Percentiles rank a stretch among this genome's conserved stretches.
phyloP scores from a whole-genome alignment of 768 basidiomycete species.

The Russula olivacea region DNA sequence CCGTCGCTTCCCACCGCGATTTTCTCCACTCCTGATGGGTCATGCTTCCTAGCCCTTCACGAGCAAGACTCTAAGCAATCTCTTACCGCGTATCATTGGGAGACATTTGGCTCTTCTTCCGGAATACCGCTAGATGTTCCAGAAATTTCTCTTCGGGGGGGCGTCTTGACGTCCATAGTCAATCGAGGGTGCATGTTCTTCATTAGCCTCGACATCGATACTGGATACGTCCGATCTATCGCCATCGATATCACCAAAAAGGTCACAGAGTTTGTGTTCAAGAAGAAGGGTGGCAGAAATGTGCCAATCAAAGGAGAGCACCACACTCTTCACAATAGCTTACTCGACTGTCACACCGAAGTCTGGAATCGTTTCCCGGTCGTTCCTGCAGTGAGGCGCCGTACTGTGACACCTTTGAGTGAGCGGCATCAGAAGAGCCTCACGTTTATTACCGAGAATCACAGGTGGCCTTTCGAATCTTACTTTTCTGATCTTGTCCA shows the following conservation, averaged over 20 bases:
- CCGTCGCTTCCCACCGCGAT: conserved; percentile 32
- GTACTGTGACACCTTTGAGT: conserved; percentile 17
- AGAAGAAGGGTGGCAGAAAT: conserved; percentile 31
- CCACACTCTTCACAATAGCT: conserved; percentile 38
- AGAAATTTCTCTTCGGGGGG: conserved; percentile 25
- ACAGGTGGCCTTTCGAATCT: conserved; percentile 33
- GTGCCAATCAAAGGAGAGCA: conserved; percentile 17
- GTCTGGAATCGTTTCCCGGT: conserved; percentile 18
- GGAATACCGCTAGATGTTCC: conserved; percentile 40
- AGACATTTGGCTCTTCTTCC: conserved; percentile 46
- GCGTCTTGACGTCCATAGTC: conserved; percentile 42
- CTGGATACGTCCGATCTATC: conserved; percentile 38
- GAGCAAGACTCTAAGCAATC: not conserved
- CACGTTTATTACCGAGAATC: conserved; percentile 40
- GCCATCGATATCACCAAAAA: conserved; percentile 50
- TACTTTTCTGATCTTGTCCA: conserved; percentile 44
- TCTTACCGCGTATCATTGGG: conserved; percentile 48
- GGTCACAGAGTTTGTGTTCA: conserved; percentile 51
- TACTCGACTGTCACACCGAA: conserved; percentile 19
- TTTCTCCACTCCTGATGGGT: conserved; percentile 48
- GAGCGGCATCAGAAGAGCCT: conserved; percentile 34
- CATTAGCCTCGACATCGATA: conserved; percentile 35
- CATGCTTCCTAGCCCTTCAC: conserved; percentile 42
- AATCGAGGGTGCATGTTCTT: conserved; percentile 40
- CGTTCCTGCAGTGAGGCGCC: conserved; percentile 15